Evolutionary conservation across 495 filamentous ascomycete species (phyloP), one percentile per base, ranked within the genome.

Genomic region (Hypoxylon lienhwacheense): DNA sequence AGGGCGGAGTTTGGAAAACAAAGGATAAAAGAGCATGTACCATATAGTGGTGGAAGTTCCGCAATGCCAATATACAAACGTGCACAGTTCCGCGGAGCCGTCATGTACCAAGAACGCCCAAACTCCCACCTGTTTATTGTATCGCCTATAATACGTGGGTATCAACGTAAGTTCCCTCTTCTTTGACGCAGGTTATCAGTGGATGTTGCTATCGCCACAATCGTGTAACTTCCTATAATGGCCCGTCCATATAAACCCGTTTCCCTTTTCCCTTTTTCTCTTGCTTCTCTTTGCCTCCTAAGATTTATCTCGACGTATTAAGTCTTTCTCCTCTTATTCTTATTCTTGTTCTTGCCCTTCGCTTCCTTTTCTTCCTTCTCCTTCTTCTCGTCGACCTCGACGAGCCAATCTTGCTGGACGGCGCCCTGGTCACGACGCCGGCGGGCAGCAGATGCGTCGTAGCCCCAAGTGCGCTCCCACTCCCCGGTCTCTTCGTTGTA

Each of bases 381-480:
- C 69, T 85, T 86, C 74, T 86, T 84, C 73, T 85, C 82, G 64
- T 90, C 84, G 21, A 97, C 84, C 80, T 97, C 95, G 20, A 97
- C 90, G 63, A 96, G 76, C 86, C 91, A 93, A 59, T 90, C 81
- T 36, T 78, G 70, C 60, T 90, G 86, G 2, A 63, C 65, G 25
- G 47, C 46, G n/a, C 62, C 65, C 28, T 71, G 70, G 47, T 73
- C 65, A 49, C 73, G 64, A 0, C 78, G 83, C 10, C 81, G 82
- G 79, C 91, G 90, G 69, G 92, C 93, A 69, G 86, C 87, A 37
- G 91, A 95, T 75, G 91, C 90, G 65, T 72, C 69, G 73, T 95
- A 96, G 1, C 93, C 93, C 89, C 91, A 98, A 70, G 85, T 86
- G 35, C 89, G 86, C 48, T 91, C 88, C 86, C 88, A 97, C 66